phyloP scores from a whole-genome alignment of 1,139 yeast genomes.

The Yamadazyma aaseri region DNA sequence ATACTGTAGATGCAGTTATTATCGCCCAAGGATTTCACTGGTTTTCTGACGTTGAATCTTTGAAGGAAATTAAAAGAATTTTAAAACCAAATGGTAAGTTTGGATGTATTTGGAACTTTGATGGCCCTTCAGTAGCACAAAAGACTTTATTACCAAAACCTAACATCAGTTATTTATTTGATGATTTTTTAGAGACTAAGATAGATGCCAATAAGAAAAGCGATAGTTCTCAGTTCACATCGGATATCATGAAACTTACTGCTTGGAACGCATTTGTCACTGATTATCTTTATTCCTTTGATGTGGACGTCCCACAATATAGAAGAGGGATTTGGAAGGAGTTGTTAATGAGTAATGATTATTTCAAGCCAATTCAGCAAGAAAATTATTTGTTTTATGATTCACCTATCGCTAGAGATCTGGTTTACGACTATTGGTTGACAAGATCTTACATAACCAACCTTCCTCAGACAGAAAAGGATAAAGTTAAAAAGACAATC shows the following conservation, averaged over 20 bases:
- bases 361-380: conserved; percentile 26
- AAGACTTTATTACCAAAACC: conserved; percentile 8
- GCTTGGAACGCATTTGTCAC: conserved; percentile 29
- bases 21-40: conserved; percentile 70
- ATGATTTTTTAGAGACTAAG: conserved; percentile 8
- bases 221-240: background rate
- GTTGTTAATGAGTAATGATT: conserved; percentile 27
- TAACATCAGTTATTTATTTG: conserved; percentile 13
- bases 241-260: conserved; percentile 11
- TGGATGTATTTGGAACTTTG: conserved; percentile 65
- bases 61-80: conserved; percentile 52
- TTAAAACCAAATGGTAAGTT: conserved; percentile 48
- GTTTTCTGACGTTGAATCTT: conserved; percentile 54
- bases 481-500: conserved; percentile 27
- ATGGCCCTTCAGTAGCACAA: conserved; percentile 28
- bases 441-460: conserved; percentile 59
- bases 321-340: conserved; percentile 51
- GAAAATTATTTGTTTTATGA: conserved; percentile 34
- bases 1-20: conserved; percentile 51
- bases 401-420: conserved; percentile 26
- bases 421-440: conserved; percentile 53
- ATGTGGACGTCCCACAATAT: conserved; percentile 56
- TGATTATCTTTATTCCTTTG: conserved; percentile 27
- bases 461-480: conserved; percentile 35
- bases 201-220: background rate